Evolutionary conservation across 805 yeast genomes (phyloP).

Genomic region (Schizosaccharomyces octosporus): DNA sequence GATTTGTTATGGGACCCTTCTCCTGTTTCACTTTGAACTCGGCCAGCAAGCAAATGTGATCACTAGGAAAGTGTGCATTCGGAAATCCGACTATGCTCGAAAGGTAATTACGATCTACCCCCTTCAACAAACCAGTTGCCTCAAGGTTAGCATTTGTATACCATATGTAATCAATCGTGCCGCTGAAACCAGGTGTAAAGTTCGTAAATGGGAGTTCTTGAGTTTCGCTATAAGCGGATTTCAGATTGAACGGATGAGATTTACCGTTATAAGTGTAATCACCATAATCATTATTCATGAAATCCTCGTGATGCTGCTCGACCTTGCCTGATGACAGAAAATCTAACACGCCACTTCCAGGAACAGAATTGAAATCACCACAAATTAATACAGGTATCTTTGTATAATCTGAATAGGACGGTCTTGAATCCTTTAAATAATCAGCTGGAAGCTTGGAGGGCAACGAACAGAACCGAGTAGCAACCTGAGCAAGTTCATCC

Average conservation of each 20-base stretch:
- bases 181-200: slow-evolving; percentile 77
- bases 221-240: slow-evolving; percentile 60
- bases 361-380: slow-evolving; percentile 85
- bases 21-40: slow-evolving; percentile 41
- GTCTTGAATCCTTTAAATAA: background rate
- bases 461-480: slow-evolving; percentile 21
- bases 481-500: slow-evolving; percentile 56
- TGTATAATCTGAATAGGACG: slow-evolving; percentile 19
- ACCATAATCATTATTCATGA: slow-evolving; percentile 76
- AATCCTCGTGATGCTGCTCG: slow-evolving; percentile 45
- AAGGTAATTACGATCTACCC: slow-evolving; percentile 55
- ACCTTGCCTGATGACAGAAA: slow-evolving; percentile 56
- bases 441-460: slow-evolving; percentile 5
- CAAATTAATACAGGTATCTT: slow-evolving; percentile 60
- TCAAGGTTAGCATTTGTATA: slow-evolving; percentile 58
- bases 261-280: slow-evolving; percentile 74
- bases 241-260: slow-evolving; percentile 53
- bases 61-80: slow-evolving; percentile 78
- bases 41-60: slow-evolving; percentile 70
- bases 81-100: slow-evolving; percentile 74
- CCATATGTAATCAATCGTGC: slow-evolving; percentile 90
- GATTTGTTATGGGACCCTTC: background rate
- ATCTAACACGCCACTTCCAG: slow-evolving; percentile 77
- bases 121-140: slow-evolving; percentile 69
- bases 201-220: slow-evolving; percentile 89